Evolutionary conservation across 2,329 filamentous ascomycete genomes (phyloP).

Genomic region (Exophiala aquamarina): DNA sequence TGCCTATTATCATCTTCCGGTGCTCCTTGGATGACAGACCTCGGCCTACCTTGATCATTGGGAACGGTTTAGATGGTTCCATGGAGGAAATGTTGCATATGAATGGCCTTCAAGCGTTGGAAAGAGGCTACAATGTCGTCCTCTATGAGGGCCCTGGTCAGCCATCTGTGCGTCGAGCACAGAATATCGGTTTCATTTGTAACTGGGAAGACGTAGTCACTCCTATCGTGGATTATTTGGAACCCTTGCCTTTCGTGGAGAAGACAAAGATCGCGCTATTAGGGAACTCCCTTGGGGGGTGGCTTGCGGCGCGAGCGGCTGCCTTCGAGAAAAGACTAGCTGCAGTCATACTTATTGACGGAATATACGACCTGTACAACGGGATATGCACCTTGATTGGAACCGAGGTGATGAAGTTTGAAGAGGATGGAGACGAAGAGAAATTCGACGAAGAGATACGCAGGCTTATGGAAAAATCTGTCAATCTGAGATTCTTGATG

Average conservation of each 20-base stretch:
- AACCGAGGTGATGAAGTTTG: not conserved
- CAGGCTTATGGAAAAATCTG: constrained; percentile 5
- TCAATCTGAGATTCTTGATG: constrained; percentile 32
- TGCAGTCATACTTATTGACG: constrained; percentile 43
- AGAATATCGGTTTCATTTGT: constrained; percentile 45
- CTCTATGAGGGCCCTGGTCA: constrained; percentile 52
- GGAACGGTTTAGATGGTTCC: constrained; percentile 43
- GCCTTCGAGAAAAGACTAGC: constrained; percentile 45
- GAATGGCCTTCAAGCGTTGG: constrained; percentile 36
- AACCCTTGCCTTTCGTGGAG: constrained; percentile 33
- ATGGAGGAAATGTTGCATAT: constrained; percentile 47
- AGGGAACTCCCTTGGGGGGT: constrained; percentile 46
- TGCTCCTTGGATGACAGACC: constrained; percentile 20
- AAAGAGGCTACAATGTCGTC: constrained; percentile 46
- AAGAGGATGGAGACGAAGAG: not conserved
- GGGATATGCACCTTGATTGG: not conserved
- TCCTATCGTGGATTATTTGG: constrained; percentile 42
- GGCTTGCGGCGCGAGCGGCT: constrained; percentile 42
- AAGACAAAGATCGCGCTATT: constrained; percentile 35
- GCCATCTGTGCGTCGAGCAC: constrained; percentile 40
- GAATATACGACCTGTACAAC: constrained; percentile 19
- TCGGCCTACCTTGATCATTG: constrained; percentile 43
- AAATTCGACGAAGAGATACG: not conserved
- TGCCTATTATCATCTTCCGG: constrained; percentile 40
- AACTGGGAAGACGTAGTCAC: constrained; percentile 46